phyloP scores from a whole-genome alignment of 805 yeast species.

The Ogataea wickerhamii region DNA sequence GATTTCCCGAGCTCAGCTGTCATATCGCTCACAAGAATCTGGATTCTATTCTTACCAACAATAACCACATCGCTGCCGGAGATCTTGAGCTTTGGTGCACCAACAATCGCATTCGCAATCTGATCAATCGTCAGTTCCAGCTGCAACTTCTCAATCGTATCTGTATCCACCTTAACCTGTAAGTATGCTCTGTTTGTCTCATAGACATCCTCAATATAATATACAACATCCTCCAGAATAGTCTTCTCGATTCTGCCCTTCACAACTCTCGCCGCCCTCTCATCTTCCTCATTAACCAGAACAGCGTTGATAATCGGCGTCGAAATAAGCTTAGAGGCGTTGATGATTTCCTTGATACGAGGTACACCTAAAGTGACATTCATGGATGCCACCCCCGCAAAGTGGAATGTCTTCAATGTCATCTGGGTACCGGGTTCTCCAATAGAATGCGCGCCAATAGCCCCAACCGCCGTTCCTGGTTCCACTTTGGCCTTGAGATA shows the following conservation, averaged over 20 bases:
- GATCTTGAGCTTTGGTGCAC: constrained; percentile 88
- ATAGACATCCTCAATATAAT: constrained; percentile 90
- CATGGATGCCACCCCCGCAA: constrained; percentile 99
- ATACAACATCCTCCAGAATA: constrained; percentile 77
- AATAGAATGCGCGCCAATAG: constrained; percentile 98
- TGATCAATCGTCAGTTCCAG: constrained; percentile 84
- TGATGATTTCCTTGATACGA: constrained; percentile 97
- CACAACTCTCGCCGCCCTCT: constrained; percentile 97
- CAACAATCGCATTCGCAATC: constrained; percentile 74
- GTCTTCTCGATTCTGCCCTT: constrained; percentile 97
- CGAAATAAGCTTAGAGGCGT: constrained; percentile 91
- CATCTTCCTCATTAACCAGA: constrained; percentile 88
- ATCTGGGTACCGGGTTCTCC: constrained; percentile 99
- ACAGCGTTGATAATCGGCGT: constrained; percentile 96
- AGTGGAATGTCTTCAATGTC: constrained; percentile 78
- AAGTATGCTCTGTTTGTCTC: constrained; percentile 72
- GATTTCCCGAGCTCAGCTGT: constrained; percentile 38
- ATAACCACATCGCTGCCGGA: constrained; percentile 66
- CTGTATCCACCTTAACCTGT: constrained; percentile 75
- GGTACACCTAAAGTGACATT: constrained; percentile 99
- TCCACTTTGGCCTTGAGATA: constrained; percentile 90
- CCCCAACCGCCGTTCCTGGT: constrained; percentile 99
- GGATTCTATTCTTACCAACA: constrained; percentile 60
- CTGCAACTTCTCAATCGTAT: constrained; percentile 84
- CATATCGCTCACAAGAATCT: constrained; percentile 55